Evolutionary conservation across 345 rosid genomes (phyloP), one percentile per base, ranked within the genome.

Genomic region (Alliaria petiolata): DNA sequence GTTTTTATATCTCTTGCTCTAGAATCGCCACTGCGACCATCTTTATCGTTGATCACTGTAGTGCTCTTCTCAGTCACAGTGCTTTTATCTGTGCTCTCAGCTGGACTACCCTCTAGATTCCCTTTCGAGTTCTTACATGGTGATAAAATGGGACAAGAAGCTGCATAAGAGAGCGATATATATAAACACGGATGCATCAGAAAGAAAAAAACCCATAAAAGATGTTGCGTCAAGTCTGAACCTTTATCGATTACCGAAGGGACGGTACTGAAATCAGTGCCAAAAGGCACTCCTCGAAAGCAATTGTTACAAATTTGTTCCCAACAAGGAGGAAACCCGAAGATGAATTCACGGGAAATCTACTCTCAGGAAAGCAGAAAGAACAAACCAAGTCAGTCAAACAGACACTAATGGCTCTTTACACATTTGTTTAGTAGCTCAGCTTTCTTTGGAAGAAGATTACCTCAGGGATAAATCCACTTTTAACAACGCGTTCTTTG

Each of bases 301-400:
- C 62, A 81, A 16, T 63, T 62, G 68, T 72, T 70, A 68, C 73
- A 83, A 51, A 26, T 65, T 53, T 62, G 81, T 76, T 91, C 88
- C 99, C 97, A 88, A 65, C 68, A 7, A 64, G 76, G 79, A 79
- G 97, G 97, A 83, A 95, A 95, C 4, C 97, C 99, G 70, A 87
- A 72, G 67, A 79, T 39, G 78, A 95, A 91, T 55, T 85, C 80
- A 49, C 63, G 67, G 25, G 74, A 78, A 54, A 86, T 85, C 99
- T 95, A 83, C 9, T 25, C 15, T 68, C 25, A 71, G 25, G 10
- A 46, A 6, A 42, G 12, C 2, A 46, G 15, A 12, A 25, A 22
- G 12, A 53, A 54, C 30, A 53, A 62, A 51, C 9, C 19, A 20
- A 45, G 43, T 34, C 35, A 62, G 45, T 12, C 13, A 44, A 39